These are phyloP conservation scores for Pseudopyrenochaeta lycopersici DNA, from an alignment of 2,329 filamentous ascomycete species.

Conservation along the genomic window DNA sequence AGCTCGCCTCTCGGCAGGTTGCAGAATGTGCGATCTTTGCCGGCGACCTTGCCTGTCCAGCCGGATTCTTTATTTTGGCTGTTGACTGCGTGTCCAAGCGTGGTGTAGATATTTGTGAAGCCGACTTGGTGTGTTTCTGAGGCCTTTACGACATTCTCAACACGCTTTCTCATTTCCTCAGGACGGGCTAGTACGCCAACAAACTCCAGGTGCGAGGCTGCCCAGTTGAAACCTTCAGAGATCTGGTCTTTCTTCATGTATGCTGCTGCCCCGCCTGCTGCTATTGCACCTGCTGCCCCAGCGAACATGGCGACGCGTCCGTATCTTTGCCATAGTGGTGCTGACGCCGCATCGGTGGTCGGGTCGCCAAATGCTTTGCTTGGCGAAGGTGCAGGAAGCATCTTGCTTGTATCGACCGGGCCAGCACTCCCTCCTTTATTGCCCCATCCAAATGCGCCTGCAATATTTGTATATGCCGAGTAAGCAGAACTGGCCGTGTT, in stretches of 20 bases:
- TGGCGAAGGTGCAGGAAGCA: conserved; percentile 50
- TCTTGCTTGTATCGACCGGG: conserved; percentile 43
- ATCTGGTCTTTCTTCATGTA: conserved; percentile 87
- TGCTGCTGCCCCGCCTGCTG: conserved; percentile 83
- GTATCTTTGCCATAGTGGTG: conserved; percentile 76
- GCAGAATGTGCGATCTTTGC: conserved; percentile 85
- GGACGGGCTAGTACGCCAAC: conserved; percentile 87
- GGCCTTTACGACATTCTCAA: conserved; percentile 73
- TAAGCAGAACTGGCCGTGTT: conserved; percentile 76
- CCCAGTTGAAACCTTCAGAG: conserved; percentile 79
- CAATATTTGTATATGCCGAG: conserved; percentile 70
- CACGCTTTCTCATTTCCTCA: conserved; percentile 79
- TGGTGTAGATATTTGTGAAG: conserved; percentile 87
- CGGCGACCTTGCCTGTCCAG: conserved; percentile 66
- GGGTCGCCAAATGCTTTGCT: conserved; percentile 48
- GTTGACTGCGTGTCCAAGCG: conserved; percentile 74
- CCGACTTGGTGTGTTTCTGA: conserved; percentile 73
- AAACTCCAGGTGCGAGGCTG: conserved; percentile 90
- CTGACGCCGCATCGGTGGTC: conserved; percentile 55
- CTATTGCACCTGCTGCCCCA: conserved; percentile 80
- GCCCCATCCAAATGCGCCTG: conserved; percentile 70
- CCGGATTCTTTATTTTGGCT: conserved; percentile 47
- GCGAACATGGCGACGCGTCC: conserved; percentile 86
- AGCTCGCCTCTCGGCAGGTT: conserved; percentile 60
- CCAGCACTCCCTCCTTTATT: conserved; percentile 27